Base-by-base conservation (phyloP, 2,329 filamentous ascomycete species). In the Septoria linicola region DNA sequence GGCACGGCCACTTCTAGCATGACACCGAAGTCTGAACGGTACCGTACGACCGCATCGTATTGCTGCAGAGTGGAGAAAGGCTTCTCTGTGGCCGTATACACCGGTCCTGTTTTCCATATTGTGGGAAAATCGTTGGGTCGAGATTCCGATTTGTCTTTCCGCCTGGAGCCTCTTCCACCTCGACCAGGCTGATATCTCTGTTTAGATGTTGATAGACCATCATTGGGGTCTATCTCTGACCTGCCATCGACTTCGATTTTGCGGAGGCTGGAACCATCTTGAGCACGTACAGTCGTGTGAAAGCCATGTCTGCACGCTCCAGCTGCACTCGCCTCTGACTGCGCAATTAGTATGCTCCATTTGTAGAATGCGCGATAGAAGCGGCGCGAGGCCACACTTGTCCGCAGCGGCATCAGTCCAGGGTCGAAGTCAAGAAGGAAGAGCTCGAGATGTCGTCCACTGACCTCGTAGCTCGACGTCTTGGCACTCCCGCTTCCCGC, bases 341-440 rank as follows among this genome's bases (percentile, higher is more conserved):
- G 19, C 8, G 47, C 40, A 14, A 31, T 57, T 40, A 68, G 58
- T 51, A 70, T 48, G 49, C 57, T 71, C 73, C 72, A 76, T 59
- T 63, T 65, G 61, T 74, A 74, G 58, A 76, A 76, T 44, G 68
- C 67, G 10, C 65, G 63, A 60, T 73, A 75, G 63, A 76, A 76
- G 59, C 68, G 70, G 36, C 62, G 48, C n/a, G 59, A 57, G 25
- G 61, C 62, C 10, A 44, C 20, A 14, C 36, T 45, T 34, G 45
- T 46, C 1, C 44, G 42, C 19, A 40, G 42, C 53, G 55, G 53
- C 30, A 43, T 23, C 14, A 34, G 16, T 7, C n/a, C 16, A 20
- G 8, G 41, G 31, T 48, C n/a, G 43, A 39, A 31, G 46, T 48
- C 23, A n/a, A n/a, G 21, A 43, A 13, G 19, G 17, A 21, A 25